Percentiles rank a stretch among this genome's conserved stretches.
phyloP scores from a whole-genome alignment of 1,139 yeast species.

The Nakaseomyces kungkrabaensis region DNA sequence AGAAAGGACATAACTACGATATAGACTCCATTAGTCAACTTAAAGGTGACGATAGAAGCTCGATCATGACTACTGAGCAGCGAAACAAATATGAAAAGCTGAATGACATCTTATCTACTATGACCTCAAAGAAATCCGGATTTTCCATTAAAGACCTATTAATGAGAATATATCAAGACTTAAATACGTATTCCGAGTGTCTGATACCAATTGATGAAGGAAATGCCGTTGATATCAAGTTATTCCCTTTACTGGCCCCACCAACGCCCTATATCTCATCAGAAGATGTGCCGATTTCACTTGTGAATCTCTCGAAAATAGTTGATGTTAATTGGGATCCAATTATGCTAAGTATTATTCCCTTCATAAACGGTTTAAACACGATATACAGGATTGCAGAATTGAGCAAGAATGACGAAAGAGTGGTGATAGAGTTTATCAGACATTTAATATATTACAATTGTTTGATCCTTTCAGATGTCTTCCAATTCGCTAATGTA shows the following conservation, averaged over 20 bases:
- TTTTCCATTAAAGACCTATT: conserved; percentile 53
- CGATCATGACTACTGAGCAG: no score
- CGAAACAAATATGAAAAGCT: no score
- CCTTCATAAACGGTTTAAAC: conserved; percentile 57
- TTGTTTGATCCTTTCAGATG: conserved; percentile 71
- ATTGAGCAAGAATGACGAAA: conserved; percentile 71
- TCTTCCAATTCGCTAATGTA: conserved; percentile 79
- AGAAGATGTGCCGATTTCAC: no score
- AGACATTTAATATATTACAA: conserved; percentile 87
- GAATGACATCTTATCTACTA: no score
- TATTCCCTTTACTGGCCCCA: conserved; percentile 67
- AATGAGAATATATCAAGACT: conserved; percentile 83
- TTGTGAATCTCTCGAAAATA: no score
- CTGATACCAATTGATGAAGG: conserved; percentile 86
- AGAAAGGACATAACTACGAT: neutral
- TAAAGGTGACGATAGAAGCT: no score
- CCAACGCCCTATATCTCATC: no score
- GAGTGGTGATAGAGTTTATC: conserved; percentile 73
- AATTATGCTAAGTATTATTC: no score
- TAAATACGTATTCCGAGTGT: conserved; percentile 92
- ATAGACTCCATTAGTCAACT: neutral
- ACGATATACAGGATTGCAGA: conserved; percentile 69
- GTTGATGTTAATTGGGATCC: no score
- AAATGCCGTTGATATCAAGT: conserved; percentile 82
- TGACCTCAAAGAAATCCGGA: conserved; percentile 13